Evolutionary conservation across 2,329 filamentous ascomycete genomes (phyloP).

Genomic region (Pyrenophora teres): DNA sequence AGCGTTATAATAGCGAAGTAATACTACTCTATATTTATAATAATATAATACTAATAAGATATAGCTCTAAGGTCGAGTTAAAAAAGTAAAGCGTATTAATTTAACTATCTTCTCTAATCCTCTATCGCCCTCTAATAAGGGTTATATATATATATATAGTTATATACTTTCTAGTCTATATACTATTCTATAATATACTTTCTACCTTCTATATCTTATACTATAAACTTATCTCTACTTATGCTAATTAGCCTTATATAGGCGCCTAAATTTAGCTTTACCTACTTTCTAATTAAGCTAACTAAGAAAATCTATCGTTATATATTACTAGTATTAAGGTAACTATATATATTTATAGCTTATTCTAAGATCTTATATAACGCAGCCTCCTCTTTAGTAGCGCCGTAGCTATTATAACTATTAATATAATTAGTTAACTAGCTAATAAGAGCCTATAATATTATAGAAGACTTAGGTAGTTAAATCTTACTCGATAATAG

Average conservation of each 20-base stretch:
- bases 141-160: background rate
- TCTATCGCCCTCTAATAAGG: background rate
- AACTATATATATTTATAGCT: background rate
- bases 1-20: background rate
- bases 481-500: background rate
- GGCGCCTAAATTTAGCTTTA: background rate
- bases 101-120: background rate
- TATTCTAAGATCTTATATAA: background rate
- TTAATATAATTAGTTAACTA: background rate
- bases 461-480: background rate
- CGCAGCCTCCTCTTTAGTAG: background rate
- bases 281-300: conserved; percentile 1
- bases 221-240: background rate
- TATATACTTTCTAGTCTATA: background rate
- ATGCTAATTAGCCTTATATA: background rate
- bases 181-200: background rate
- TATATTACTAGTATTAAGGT: background rate
- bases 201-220: background rate
- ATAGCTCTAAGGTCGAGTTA: background rate
- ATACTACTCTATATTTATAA: background rate
- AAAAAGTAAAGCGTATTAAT: background rate
- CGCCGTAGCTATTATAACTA: background rate
- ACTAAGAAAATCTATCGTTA: background rate
- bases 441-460: background rate
- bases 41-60: background rate